phyloP scores from a whole-genome alignment of 2,329 filamentous ascomycete species.

The Periconia macrospinosa region DNA sequence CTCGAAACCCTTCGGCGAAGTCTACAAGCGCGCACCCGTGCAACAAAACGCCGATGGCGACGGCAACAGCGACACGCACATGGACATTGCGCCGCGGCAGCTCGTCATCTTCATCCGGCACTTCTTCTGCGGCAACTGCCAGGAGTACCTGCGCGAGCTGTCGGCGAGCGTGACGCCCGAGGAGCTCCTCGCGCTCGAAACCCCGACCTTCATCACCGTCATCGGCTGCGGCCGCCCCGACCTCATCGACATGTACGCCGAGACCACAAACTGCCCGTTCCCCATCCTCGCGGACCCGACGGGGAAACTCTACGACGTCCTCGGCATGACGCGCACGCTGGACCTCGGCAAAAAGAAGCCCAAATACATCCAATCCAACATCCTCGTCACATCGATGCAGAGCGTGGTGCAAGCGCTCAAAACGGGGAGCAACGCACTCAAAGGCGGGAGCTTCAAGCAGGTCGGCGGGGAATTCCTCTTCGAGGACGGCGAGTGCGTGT shows the following conservation, averaged over 20 bases:
- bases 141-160: slow-evolving; percentile 70
- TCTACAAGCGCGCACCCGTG: slow-evolving; percentile 23
- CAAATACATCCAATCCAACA: slow-evolving; percentile 63
- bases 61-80: slow-evolving; percentile 8
- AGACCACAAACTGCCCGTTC: slow-evolving; percentile 66
- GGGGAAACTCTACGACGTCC: slow-evolving; percentile 63
- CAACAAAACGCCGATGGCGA: slow-evolving; percentile 15
- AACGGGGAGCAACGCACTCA: slow-evolving; percentile 60
- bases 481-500: slow-evolving; percentile 69
- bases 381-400: slow-evolving; percentile 50
- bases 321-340: slow-evolving; percentile 70
- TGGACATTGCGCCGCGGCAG: slow-evolving; percentile 48
- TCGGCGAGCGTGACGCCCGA: slow-evolving; percentile 57
- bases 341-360: slow-evolving; percentile 61
- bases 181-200: slow-evolving; percentile 51
- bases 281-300: slow-evolving; percentile 79
- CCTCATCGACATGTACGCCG: slow-evolving; percentile 68
- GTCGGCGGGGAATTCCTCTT: slow-evolving; percentile 82
- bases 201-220: slow-evolving; percentile 65
- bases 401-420: slow-evolving; percentile 65
- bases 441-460: slow-evolving; percentile 68
- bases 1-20: slow-evolving; percentile 39
- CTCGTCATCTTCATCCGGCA: slow-evolving; percentile 76
- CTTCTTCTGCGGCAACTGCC: slow-evolving; percentile 81
- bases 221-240: slow-evolving; percentile 72